Base-by-base conservation (phyloP, 2,329 filamentous ascomycete genomes). In the Anisogramma anomala region DNA sequence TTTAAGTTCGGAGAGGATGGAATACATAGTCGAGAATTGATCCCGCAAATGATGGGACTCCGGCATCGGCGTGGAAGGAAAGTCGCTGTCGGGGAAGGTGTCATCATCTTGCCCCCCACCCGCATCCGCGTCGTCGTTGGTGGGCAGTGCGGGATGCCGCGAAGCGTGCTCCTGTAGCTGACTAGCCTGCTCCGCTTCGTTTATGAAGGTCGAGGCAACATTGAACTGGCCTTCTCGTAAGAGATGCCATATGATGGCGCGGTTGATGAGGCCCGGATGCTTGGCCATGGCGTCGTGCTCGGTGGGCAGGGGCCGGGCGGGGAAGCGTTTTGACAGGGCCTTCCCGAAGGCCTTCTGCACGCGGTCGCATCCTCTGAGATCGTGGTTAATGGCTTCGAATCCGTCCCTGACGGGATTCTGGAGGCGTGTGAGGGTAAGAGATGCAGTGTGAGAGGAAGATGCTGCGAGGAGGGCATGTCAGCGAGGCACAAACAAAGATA, bases 201-300 rank as follows among this genome's bases (percentile, higher is more conserved):
- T 66, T 36, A 94, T 75, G 52, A 98, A 95, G 1, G 80, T 86
- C 13, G 80, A 78, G 10, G 89, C 89, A 2, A 94, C 88, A 17
- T 71, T 72, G 60, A 98, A 98, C 56, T 94, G 84, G 36, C 91
- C 91, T 63, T 96, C 89, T 30, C 91, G 84, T 28, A 98, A 72
- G 17, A 98, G 73, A 57, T 98, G 91, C 87, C 96, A 95, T 8
- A 84, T 84, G 52, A 98, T 93, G 6, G 91, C 89, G 42, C 88
- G 78, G 62, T 95, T 93, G 56, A 96, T 85, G 10, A 95, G 70
- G 13, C 72, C 68, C 3, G 82, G 73, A 50, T 93, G 79, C 15
- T 79, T 74, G 1, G 77, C 79, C 59, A 95, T 77, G 25, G 79
- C 82, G 60, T 94, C 86, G 53, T 86, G 79, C 43, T 88, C 83